Conservation (phyloP, 306 rosid species). For the Biancaea sappan region DNA sequence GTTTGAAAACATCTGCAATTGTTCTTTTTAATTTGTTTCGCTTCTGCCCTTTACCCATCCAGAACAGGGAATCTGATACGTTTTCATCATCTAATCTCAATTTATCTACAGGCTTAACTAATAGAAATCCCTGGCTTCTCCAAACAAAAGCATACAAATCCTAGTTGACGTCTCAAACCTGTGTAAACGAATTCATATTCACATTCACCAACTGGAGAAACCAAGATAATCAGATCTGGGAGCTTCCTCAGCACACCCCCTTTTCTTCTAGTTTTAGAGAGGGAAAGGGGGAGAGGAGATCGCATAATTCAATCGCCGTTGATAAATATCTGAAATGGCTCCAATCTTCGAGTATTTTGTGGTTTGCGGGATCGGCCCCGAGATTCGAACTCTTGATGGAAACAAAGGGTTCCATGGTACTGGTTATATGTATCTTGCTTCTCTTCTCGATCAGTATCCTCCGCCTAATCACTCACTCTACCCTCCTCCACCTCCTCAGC, state of each 20-base stretch:
- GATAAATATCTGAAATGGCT: conserved; percentile 60
- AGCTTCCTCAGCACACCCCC: conserved; percentile 13
- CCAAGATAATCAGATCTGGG: conserved; percentile 36
- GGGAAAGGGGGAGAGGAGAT: conserved; percentile 51
- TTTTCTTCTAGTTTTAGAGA: conserved; percentile 44
- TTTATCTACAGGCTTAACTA: background rate
- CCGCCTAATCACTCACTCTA: conserved; percentile 73
- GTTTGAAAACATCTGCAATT: background rate
- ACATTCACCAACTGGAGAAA: conserved; percentile 26
- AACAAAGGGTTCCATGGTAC: conserved; percentile 85
- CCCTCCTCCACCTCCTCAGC: conserved; percentile 99
- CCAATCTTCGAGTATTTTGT: conserved; percentile 95
- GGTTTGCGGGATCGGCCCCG: conserved; percentile 97
- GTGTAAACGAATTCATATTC: conserved; percentile 10
- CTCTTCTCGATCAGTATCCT: conserved; percentile 86
- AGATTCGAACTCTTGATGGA: conserved; percentile 85
- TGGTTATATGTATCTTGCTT: conserved; percentile 62
- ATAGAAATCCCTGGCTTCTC: conserved; percentile 10
- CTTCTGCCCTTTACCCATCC: background rate
- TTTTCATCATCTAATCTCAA: conserved; percentile 24
- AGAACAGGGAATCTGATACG: background rate
- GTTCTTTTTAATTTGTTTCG: background rate
- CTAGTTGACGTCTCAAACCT: conserved; percentile 1
- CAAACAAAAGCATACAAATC: conserved; percentile 24
- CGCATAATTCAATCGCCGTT: conserved; percentile 25